Evolutionary conservation across 768 basidiomycete genomes (phyloP), one percentile per base, ranked within the genome.

Genomic region (Lactifluus hygrophoroides): DNA sequence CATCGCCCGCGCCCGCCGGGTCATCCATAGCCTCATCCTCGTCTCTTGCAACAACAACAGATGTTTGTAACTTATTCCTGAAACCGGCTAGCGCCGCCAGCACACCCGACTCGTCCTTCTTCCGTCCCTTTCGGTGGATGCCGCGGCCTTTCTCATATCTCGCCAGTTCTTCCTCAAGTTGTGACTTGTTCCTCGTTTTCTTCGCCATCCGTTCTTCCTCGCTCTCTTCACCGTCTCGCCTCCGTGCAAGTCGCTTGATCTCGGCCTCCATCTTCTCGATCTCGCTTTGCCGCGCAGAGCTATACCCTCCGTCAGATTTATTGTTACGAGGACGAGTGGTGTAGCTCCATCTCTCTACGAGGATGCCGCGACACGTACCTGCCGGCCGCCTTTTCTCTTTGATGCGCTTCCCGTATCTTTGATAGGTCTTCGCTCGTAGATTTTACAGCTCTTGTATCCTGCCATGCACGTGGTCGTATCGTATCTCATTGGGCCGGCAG

Each of bases 251-350:
- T 61, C 81, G 86, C 25, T 90, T 85, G 55, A 97, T 88, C 45
- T 92, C 88, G 7, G 82, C 83, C 70, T 97, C 91, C 84, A 97
- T 90, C 65, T 80, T 85, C 64, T 84, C 85, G 51, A 96, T 90
- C 69, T 93, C 85, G 7, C 82, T 76, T 66, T 85, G 81, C 21
- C 88, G 86, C 11, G 79, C 71, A 34, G 77, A 76, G 52, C 87
- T 92, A 57, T 38, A 30, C 14, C 9, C n/a, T 34, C 37, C 5
- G n/a, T 48, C 21, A 55, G 23, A 34, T 30, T 47, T 46, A 8
- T 5, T 10, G 32, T 58, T 25, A 67, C 40, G 40, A 23, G 8
- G 8, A 28, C 37, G 4, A 27, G 11, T 7, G 13, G n/a, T 1
- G 10, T 35, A 52, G 25, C n/a, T n/a, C n/a, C n/a, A n/a, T n/a